Base-by-base conservation (phyloP, 148 eudicot species). In the Pouteria glomerata region DNA sequence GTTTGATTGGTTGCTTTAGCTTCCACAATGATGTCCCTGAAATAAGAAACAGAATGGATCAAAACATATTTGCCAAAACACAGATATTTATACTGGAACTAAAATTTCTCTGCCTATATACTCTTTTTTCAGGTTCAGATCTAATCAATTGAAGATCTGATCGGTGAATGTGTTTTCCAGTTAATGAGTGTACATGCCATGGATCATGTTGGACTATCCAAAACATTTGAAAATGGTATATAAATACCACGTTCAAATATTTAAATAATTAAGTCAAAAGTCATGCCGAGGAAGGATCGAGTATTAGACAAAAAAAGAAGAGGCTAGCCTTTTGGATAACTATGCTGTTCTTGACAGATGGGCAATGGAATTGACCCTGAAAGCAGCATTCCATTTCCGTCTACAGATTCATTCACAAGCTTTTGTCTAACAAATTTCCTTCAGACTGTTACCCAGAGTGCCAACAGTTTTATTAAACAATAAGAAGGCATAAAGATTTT, bases 1-100 rank as follows among this genome's bases (percentile, higher is more conserved):
- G 30, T 56, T 31, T 57, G 59, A 73, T 76, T 77, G n/a, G 59
- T 57, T 53, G 79, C 80, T 70, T 87, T 81, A 57, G 92, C 81
- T 87, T 90, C 89, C 85, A 90, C 73, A 76, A 85, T 75, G 52
- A 93, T 73, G 73, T 93, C 91, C 78, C 98, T 90, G 87, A 72
- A 74, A 80, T 39, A 61, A 71, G 31, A 76, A 66, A 78, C 24
- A 52, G 6, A 60, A 14, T 10, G 68, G 56, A 68, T 48, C 41
- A 34, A 67, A 66, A 57, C 56, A 73, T 73, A 41, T 27, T 35
- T 42, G 7, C 41, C 30, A 48, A 11, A 50, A 56, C 69, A 74
- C 30, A 34, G 21, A 47, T 47, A n/a, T n/a, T n/a, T n/a, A n/a
- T n/a, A n/a, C 39, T 57, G 47, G 30, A n/a, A 30, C 6, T 18